These are phyloP conservation scores for Botrytis squamosa DNA, from an alignment of 2,329 filamentous ascomycete genomes.

Conservation along the genomic window DNA sequence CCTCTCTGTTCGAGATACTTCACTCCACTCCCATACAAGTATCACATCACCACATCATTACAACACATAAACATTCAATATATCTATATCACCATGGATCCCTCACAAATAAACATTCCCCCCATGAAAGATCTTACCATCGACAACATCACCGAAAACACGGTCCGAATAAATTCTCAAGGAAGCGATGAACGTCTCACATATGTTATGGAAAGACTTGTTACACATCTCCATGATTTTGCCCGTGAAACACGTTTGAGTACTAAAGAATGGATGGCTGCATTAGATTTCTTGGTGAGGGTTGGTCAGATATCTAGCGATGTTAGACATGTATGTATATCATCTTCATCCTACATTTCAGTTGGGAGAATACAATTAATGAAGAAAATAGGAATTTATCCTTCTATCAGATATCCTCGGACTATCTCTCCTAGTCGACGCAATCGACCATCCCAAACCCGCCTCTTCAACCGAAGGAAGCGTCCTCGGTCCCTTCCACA, in stretches of 20 bases:
- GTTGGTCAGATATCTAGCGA: slow-evolving; percentile 73
- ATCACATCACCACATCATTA: background rate
- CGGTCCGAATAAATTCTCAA: slow-evolving; percentile 71
- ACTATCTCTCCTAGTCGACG: slow-evolving; percentile 76
- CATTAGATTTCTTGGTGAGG: slow-evolving; percentile 67
- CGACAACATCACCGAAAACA: slow-evolving; percentile 78
- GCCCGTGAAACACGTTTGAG: slow-evolving; percentile 74
- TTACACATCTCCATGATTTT: slow-evolving; percentile 79
- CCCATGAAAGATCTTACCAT: slow-evolving; percentile 69
- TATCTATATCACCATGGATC: slow-evolving; percentile 27
- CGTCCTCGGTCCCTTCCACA: slow-evolving; percentile 81
- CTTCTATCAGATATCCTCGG: slow-evolving; percentile 78
- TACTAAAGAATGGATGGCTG: slow-evolving; percentile 76
- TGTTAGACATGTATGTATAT: slow-evolving; percentile 61
- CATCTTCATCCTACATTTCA: background rate
- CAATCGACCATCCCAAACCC: slow-evolving; percentile 81
- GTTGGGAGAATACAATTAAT: background rate
- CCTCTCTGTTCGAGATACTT: background rate
- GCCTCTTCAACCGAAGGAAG: slow-evolving; percentile 70
- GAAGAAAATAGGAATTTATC: slow-evolving; percentile 64
- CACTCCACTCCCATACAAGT: background rate
- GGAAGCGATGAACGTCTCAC: slow-evolving; percentile 62
- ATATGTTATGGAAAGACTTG: slow-evolving; percentile 70
- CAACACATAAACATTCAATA: background rate
- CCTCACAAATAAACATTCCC: slow-evolving; percentile 39